Conservation (phyloP, 148 eudicot species). For the Silene uniflora region DNA sequence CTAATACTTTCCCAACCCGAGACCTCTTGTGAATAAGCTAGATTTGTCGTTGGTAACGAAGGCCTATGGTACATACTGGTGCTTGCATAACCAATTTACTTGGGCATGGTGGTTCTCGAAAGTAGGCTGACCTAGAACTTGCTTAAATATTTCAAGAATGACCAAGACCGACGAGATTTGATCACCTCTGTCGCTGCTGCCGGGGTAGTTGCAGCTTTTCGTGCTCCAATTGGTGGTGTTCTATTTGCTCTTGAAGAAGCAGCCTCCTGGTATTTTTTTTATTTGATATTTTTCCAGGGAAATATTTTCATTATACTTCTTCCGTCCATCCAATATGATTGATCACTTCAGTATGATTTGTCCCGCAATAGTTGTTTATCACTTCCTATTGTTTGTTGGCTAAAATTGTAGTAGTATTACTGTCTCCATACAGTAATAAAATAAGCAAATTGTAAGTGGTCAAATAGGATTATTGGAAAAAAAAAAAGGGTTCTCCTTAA, state of each 20-base stretch:
- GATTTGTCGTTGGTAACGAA: conserved; percentile 51
- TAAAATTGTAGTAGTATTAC: background rate
- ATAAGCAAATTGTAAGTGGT: too few species aligned
- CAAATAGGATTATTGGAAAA: too few species aligned
- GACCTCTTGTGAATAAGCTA: too few species aligned
- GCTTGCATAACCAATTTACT: conserved; percentile 56
- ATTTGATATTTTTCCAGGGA: background rate
- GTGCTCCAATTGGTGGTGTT: conserved; percentile 67
- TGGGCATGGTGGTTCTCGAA: conserved; percentile 61
- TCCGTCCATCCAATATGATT: background rate
- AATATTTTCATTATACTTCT: background rate
- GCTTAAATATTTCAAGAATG: conserved; percentile 60
- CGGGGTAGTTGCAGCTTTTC: conserved; percentile 65
- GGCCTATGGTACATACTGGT: conserved; percentile 61
- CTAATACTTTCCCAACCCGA: too few species aligned
- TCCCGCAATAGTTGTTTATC: background rate
- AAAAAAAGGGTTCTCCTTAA: too few species aligned
- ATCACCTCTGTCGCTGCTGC: conserved; percentile 66
- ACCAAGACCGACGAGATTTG: conserved; percentile 53
- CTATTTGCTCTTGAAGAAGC: conserved; percentile 75
- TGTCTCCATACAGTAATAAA: too few species aligned
- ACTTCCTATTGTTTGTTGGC: background rate
- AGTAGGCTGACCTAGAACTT: conserved; percentile 51
- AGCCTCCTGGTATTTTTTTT: conserved; percentile 52
- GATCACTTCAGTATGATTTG: background rate